Evolutionary conservation across 257 asterid species (phyloP).

Genomic region (Solanum microdontum): DNA sequence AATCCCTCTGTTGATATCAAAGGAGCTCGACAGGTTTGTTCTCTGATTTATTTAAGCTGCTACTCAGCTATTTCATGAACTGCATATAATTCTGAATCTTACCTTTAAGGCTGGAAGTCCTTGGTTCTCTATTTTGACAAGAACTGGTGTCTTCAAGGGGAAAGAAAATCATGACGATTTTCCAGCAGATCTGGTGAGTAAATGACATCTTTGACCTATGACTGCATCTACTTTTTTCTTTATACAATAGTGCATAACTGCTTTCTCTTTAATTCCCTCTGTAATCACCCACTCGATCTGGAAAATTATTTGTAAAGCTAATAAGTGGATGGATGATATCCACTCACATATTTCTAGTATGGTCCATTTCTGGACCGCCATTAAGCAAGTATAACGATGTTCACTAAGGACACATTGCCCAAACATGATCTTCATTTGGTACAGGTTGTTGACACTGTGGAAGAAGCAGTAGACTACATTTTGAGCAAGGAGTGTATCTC

Average conservation of each 20-base stretch:
- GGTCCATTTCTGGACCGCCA: neutral
- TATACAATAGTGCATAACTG: neutral
- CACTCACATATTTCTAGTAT: neutral
- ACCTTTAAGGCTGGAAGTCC: conserved; percentile 57
- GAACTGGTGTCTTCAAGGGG: conserved; percentile 86
- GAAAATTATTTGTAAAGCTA: neutral
- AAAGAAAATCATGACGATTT: conserved; percentile 37
- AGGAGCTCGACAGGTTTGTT: conserved; percentile 74
- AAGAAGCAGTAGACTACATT: conserved; percentile 77
- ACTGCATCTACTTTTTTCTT: neutral
- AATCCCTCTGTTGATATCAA: conserved; percentile 75
- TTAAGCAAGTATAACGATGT: neutral
- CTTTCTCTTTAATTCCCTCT: neutral
- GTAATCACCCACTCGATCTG: neutral
- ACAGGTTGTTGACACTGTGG: conserved; percentile 85
- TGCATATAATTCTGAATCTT: neutral
- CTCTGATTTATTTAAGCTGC: neutral
- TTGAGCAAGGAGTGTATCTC: conserved; percentile 43
- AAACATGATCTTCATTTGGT: neutral
- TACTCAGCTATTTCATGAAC: neutral
- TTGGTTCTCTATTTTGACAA: conserved; percentile 84
- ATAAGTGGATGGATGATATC: neutral
- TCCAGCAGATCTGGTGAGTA: conserved; percentile 75
- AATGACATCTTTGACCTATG: neutral
- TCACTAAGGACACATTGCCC: neutral